Base-by-base conservation (phyloP, 208 protist species). In the Borovskyia barvae region DNA sequence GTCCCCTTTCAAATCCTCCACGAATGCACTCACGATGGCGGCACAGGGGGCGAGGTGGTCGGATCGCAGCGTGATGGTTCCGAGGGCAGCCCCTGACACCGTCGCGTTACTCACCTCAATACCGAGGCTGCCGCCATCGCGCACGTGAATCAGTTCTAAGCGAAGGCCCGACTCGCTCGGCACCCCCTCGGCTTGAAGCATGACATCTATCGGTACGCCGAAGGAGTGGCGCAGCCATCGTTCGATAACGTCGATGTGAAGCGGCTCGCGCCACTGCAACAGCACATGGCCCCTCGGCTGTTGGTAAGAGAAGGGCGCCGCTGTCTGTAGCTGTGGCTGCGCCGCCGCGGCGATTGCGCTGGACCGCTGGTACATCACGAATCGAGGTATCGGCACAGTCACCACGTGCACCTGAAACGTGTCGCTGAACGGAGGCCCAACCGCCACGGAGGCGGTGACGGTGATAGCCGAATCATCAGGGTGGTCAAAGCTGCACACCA, bases 401-500 rank as follows among this genome's bases (percentile, higher is more conserved):
- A 96, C 37, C 45, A 97, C 90, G 63, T 96, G 85, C 5, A 98
- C 62, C 26, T 97, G 92, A 43, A 70, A 95, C 39, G 52, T 85
- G 4, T 74, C 75, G 5, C 75, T 69, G 45, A 73, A 76, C 1
- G 49, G 48, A 15, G 60, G 57, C 0, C 95, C 93, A 9, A 98
- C 90, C 11, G 93, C 63, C 5, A 94, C 82, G 22, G 87, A 77
- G n/a, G 94, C 87, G 15, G 2, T 57, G 8, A 98, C 53, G 12
- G 53, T 39, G 5, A 79, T 53, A 19, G 86, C 39, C 7, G 83
- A 67, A 51, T 94, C 80, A 29, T 87, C 82, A 2, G 58, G 41
- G 45, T 83, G 80, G 35, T 26, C 30, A 8, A 97, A 51, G 15
- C 67, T 50, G 50, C 93, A 92, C 17, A 72, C 39, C 12, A 98